These are phyloP conservation scores for Fomitopsis schrenkii DNA, from an alignment of 1,284 basidiomycete genomes.

Conservation along the genomic window DNA sequence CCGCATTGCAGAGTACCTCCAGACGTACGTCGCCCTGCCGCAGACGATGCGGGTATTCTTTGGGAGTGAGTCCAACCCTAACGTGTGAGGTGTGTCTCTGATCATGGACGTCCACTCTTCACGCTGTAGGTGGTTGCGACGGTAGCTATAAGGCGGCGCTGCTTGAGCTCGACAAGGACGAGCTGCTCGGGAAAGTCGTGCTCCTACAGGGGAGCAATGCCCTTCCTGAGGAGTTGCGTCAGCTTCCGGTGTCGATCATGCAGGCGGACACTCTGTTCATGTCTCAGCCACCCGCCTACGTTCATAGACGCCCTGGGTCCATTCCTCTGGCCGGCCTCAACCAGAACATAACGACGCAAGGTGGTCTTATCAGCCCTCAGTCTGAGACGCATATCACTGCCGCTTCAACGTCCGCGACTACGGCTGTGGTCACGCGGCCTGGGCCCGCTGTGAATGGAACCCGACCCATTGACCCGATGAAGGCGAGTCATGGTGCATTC, in stretches of 20 bases:
- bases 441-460: conserved; percentile 3
- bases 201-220: conserved; percentile 49
- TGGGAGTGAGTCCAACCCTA: conserved; percentile 42
- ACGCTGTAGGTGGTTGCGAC: conserved; percentile 35
- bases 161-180: conserved; percentile 43
- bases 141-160: conserved; percentile 37
- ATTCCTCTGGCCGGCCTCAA: conserved; percentile 16
- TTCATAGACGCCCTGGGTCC: conserved; percentile 37
- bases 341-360: conserved; percentile 23
- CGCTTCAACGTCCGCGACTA: conserved; percentile 9
- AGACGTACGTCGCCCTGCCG: conserved; percentile 69
- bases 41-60: conserved; percentile 75
- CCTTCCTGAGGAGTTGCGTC: conserved; percentile 41
- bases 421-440: neutral
- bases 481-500: conserved; percentile 18
- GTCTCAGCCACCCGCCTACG: conserved; percentile 36
- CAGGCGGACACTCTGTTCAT: conserved; percentile 65
- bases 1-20: conserved; percentile 55
- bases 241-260: conserved; percentile 50
- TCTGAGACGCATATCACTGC: conserved; percentile 26
- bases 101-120: conserved; percentile 1
- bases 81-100: neutral
- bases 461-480: conserved; percentile 28
- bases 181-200: conserved; percentile 63
- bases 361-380: conserved; percentile 30